Percentiles rank a stretch among this genome's conserved stretches.
Conservation (phyloP, 352 stramenopile genomes). For the Lagenidium sp. region DNA sequence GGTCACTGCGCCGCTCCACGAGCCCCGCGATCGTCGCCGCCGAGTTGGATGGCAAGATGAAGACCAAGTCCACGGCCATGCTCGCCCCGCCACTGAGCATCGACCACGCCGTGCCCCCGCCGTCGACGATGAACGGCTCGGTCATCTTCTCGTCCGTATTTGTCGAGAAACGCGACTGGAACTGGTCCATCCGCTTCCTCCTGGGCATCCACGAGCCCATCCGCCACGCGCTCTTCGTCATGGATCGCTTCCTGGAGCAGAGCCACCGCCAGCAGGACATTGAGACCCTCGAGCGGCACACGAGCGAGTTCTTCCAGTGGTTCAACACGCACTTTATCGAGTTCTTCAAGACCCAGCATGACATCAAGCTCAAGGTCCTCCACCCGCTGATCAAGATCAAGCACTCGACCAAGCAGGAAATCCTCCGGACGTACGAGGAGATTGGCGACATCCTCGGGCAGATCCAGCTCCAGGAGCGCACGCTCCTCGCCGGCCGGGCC, state of each 20-base stretch:
- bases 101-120: constrained; percentile 28
- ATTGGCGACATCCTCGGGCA: constrained; percentile 47
- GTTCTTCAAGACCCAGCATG: constrained; percentile 62
- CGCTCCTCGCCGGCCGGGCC: constrained; percentile 19
- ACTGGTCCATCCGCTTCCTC: constrained; percentile 69
- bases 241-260: constrained; percentile 69
- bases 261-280: constrained; percentile 24
- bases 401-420: constrained; percentile 50
- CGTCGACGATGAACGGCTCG: constrained; percentile 36
- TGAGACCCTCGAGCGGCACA: constrained; percentile 37
- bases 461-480: constrained; percentile 42
- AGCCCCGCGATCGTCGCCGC: background rate
- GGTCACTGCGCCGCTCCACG: background rate
- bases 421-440: constrained; percentile 46
- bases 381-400: constrained; percentile 57
- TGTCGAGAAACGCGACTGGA: constrained; percentile 32
- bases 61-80: background rate
- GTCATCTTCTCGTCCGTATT: constrained; percentile 71
- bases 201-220: constrained; percentile 71
- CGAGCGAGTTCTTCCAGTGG: constrained; percentile 67
- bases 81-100: background rate
- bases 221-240: constrained; percentile 72
- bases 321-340: constrained; percentile 78
- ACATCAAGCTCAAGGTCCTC: constrained; percentile 57
- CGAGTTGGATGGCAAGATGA: background rate